Evolutionary conservation across 345 rosid species (phyloP), one percentile per base, ranked within the genome.

Genomic region (Salix purpurea): DNA sequence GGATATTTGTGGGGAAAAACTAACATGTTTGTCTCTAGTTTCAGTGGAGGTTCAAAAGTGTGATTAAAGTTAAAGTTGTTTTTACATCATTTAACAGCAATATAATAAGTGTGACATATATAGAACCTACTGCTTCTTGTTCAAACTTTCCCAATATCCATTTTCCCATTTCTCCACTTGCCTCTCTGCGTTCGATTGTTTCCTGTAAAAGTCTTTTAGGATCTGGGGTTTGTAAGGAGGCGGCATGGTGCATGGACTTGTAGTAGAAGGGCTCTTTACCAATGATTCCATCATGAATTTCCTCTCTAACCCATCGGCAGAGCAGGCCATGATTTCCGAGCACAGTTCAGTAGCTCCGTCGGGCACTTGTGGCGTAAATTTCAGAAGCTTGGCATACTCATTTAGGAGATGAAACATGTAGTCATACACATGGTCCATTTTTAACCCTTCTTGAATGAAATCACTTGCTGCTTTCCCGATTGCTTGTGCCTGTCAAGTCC

Each of bases 151-250:
- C 77, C 74, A 67, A 21, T 32, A 79, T 36, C 71, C 73, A 69
- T 30, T 67, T 73, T 82, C 84, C 88, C 84, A 82, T 69, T 21
- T 81, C 78, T 74, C 85, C 65, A 84, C 86, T 56, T 74, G 46
- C 73, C 74, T 79, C 15, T 54, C 52, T 5, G 34, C 67, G 23
- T 46, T 79, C 75, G 77, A 71, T 37, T 83, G 82, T 71, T 76
- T 86, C 75, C 81, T 54, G 39, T 74, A 26, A 12, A 86, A 74
- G 2, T 56, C 80, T 61, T 68, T 44, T 46, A 88, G 82, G 8
- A 65, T 83, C 5, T 11, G 42, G 44, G 78, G 78, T n/a, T 74
- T 78, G 71, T 74, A 74, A 5, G 84, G 84, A 10, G 84, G 84
- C 36, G 65, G 80, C 74, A 81, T 62, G 37, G 37, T 64, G 67